Conservation (phyloP, 345 rosid genomes). For the Microcos paniculata region DNA sequence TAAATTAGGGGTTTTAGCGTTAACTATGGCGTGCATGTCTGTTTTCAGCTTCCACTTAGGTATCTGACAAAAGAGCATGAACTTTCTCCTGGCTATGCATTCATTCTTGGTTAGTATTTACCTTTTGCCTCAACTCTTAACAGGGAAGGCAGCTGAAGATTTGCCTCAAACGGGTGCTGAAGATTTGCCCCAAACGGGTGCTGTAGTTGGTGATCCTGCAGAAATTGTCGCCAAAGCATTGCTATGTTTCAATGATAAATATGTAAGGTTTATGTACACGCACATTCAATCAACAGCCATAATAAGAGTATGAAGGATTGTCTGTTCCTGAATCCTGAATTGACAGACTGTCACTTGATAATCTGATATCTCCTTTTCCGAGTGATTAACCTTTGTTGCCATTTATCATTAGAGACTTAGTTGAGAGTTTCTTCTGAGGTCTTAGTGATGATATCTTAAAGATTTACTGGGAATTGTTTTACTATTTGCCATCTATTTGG, state of each 20-base stretch:
- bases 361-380: background rate
- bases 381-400: background rate
- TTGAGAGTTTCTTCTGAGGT: background rate
- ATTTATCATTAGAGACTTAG: background rate
- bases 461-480: background rate
- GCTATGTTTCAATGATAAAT: slow-evolving; percentile 67
- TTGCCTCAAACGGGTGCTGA: slow-evolving; percentile 31
- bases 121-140: slow-evolving; percentile 5
- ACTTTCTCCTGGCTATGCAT: background rate
- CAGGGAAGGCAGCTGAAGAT: slow-evolving; percentile 42
- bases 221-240: slow-evolving; percentile 67
- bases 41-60: slow-evolving; percentile 38
- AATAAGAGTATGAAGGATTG: background rate
- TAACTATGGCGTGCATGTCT: slow-evolving; percentile 27
- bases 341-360: background rate
- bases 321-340: no score
- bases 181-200: slow-evolving; percentile 28
- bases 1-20: slow-evolving; percentile 29
- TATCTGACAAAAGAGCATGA: background rate
- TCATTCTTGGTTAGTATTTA: background rate
- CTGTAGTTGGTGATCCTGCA: slow-evolving; percentile 39
- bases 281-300: background rate
- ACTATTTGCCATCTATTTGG: background rate
- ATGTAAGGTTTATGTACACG: slow-evolving; percentile 34
- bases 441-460: background rate